Evolutionary conservation across 2,329 filamentous ascomycete species (phyloP).

Genomic region (Leptographium radiaticola): DNA sequence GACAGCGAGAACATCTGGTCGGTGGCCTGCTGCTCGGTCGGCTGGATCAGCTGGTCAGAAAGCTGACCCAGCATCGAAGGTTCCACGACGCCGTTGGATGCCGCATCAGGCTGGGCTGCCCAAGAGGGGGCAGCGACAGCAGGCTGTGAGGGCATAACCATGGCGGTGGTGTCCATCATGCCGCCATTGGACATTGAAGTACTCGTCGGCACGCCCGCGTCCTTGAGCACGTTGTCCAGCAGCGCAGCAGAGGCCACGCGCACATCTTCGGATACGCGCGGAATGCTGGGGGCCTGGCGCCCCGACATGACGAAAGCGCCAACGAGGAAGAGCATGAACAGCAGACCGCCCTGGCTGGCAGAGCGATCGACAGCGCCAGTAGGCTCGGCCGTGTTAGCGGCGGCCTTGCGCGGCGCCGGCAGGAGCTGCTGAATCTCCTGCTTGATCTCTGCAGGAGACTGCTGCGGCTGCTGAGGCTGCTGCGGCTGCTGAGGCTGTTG

Average conservation of each 20-base stretch:
- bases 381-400: conserved; percentile 17
- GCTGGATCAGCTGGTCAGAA: conserved; percentile 55
- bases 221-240: conserved; percentile 70
- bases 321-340: conserved; percentile 93
- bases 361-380: conserved; percentile 42
- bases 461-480: conserved; percentile 4
- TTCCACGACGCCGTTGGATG: conserved; percentile 21
- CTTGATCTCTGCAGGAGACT: conserved; percentile 27
- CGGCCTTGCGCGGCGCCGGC: conserved; percentile 32
- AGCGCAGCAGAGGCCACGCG: conserved; percentile 65
- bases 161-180: neutral
- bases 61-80: conserved; percentile 53
- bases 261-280: conserved; percentile 67
- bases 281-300: conserved; percentile 59
- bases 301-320: conserved; percentile 93
- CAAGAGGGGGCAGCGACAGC: neutral
- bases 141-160: conserved; percentile 1
- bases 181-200: neutral
- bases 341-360: conserved; percentile 64
- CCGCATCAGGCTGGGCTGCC: neutral
- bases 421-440: conserved; percentile 39
- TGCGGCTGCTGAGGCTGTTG: conserved; percentile 5
- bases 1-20: conserved; percentile 82
- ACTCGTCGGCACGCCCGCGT: conserved; percentile 48
- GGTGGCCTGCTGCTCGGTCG: conserved; percentile 72